Evolutionary conservation across 2,329 filamentous ascomycete species (phyloP).

Genomic region (Claviceps monticola): DNA sequence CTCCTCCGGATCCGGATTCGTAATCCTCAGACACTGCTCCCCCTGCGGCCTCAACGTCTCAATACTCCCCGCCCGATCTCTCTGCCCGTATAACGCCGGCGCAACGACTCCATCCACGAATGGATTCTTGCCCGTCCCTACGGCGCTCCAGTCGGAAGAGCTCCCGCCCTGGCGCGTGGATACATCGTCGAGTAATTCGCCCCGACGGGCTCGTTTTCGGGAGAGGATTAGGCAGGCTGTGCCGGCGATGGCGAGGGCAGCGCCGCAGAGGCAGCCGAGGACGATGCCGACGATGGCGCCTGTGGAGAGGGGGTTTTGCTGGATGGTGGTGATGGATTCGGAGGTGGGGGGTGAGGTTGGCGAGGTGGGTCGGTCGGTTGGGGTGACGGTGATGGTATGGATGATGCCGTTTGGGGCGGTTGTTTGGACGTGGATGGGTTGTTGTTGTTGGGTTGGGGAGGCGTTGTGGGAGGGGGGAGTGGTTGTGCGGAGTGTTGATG

Average conservation of each 20-base stretch:
- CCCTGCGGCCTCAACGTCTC: not conserved
- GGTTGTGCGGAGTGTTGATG: not conserved
- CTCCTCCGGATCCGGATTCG: constrained; percentile 4
- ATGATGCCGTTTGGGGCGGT: not conserved
- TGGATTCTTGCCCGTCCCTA: not conserved
- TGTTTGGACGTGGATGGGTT: not conserved
- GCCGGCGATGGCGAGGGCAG: not conserved
- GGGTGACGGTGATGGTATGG: not conserved
- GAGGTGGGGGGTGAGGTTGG: not conserved
- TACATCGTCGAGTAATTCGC: not conserved
- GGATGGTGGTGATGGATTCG: not conserved
- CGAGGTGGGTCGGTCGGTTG: not conserved
- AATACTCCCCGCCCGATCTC: constrained; percentile 2
- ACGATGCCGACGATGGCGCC: not conserved
- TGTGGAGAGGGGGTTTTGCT: not conserved
- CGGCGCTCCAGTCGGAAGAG: not conserved
- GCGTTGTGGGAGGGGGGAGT: not conserved
- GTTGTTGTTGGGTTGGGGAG: not conserved
- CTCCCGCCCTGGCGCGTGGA: not conserved
- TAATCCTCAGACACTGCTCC: constrained; percentile 1
- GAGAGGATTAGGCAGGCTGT: not conserved
- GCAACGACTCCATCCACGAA: not conserved
- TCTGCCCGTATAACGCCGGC: not conserved
- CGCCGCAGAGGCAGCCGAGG: not conserved
- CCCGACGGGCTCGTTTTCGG: not conserved